These are phyloP conservation scores for Thinopyrum elongatum DNA, from an alignment of 176 grass and related monocot species.

Conservation along the genomic window DNA sequence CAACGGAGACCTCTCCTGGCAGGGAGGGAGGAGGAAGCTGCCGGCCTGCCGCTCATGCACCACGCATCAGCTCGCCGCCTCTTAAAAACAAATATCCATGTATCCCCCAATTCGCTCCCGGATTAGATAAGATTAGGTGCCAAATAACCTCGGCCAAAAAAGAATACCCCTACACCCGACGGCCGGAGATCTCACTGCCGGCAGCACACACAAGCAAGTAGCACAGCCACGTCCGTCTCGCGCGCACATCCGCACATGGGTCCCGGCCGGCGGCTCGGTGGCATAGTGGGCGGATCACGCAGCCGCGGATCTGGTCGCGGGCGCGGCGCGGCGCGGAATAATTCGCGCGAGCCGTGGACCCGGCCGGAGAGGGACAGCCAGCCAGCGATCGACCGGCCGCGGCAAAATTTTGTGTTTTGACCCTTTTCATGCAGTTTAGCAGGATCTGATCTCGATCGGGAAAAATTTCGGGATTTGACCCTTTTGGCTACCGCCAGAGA, in stretches of 20 bases:
- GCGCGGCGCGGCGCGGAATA: slow-evolving; percentile 21
- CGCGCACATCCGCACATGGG: not conserved
- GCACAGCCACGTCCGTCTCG: not conserved
- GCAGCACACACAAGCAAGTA: not conserved
- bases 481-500: too few species aligned
- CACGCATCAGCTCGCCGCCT: not conserved
- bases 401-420: too few species aligned
- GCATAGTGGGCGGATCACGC: slow-evolving; percentile 31
- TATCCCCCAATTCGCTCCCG: not conserved
- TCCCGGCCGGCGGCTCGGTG: not conserved
- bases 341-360: slow-evolving; percentile 20
- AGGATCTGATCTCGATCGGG: too few species aligned
- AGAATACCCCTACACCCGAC: not conserved
- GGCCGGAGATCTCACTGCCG: not conserved
- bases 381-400: not conserved
- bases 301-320: slow-evolving; percentile 19
- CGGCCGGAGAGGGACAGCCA: not conserved
- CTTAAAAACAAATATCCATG: too few species aligned
- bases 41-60: not conserved
- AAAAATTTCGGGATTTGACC: too few species aligned
- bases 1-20: too few species aligned
- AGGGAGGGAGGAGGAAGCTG: not conserved
- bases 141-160: too few species aligned
- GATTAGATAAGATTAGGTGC: too few species aligned
- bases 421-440: too few species aligned